Percentiles rank a stretch among this genome's conserved stretches.
phyloP scores from a whole-genome alignment of 768 basidiomycete genomes.

The Rubroboletus pulcherrimus region DNA sequence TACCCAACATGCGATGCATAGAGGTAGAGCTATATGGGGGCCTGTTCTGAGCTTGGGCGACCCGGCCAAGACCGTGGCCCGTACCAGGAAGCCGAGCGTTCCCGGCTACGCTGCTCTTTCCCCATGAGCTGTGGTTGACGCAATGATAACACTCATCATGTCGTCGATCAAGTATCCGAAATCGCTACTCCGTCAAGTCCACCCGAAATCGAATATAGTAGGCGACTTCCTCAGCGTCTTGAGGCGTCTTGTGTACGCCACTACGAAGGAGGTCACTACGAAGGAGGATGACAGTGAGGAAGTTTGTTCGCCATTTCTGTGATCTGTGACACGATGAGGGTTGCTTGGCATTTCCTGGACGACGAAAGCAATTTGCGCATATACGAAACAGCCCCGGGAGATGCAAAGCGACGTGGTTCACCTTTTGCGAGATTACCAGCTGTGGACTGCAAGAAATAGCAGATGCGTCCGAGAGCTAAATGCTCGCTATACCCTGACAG shows the following conservation, averaged over 20 bases:
- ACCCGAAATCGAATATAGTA: conserved; percentile 48
- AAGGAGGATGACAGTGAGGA: conserved; percentile 87
- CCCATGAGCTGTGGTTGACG: conserved; percentile 48
- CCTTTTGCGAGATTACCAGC: conserved; percentile 50
- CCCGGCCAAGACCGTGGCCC: conserved; percentile 5
- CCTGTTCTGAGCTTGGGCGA: conserved; percentile 13
- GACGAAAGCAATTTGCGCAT: conserved; percentile 62
- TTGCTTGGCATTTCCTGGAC: conserved; percentile 83
- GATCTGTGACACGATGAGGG: conserved; percentile 64
- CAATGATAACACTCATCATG: conserved; percentile 69
- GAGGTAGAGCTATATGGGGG: too few species aligned
- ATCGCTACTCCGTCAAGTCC: conserved; percentile 83
- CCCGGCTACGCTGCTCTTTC: background rate
- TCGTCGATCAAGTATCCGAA: conserved; percentile 74
- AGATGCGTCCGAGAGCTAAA: conserved; percentile 86
- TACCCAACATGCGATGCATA: conserved; percentile 5
- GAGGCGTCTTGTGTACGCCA: too few species aligned
- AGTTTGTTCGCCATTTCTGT: conserved; percentile 63
- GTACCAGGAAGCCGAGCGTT: background rate
- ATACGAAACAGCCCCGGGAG: conserved; percentile 59
- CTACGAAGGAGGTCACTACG: too few species aligned
- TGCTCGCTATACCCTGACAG: conserved; percentile 70
- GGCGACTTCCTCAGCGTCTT: too few species aligned
- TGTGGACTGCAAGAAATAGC: conserved; percentile 85
- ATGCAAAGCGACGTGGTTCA: conserved; percentile 54